Base-by-base conservation (phyloP, 805 yeast species). In the Scheffersomyces stipitis region DNA sequence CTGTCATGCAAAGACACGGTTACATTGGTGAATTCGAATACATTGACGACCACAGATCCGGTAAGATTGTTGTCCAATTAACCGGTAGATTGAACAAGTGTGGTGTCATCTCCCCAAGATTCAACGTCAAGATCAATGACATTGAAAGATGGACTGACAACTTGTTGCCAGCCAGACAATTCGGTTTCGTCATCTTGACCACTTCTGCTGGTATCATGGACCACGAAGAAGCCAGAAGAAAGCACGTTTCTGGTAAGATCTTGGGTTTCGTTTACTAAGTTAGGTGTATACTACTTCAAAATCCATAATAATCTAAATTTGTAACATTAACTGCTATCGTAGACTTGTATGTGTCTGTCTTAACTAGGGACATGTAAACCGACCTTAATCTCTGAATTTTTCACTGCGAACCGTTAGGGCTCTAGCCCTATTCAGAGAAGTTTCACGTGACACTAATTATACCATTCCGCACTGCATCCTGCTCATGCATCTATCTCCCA, bases 211-310 rank as follows among this genome's bases (percentile, higher is more conserved):
- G 98, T 79, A 90, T 90, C 65, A 89, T 90, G 96, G 97, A 91
- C 83, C 98, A 90, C 81, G 97, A 91, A 81, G 97, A 90, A 80
- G 98, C 98, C 66, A 87, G 96, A 84, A 86, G 97, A 83, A 91
- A 90, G 86, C 97, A 90, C 80, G 97, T 90, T 61, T 88, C 96
- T 60, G 98, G 98, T 75, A 90, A 90, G 83, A 86, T 90, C 75
- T 85, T 90, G 69, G 98, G 97, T 70, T 90, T 87, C 80, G 96
- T 90, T 55, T 90, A 90, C 86, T 90, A 86, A 65, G 54, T 40
- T 31, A 28, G 9, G 7, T 20, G 24, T 20, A 20, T 10, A 20
- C 24, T 20, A 20, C 10, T 20, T 20, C 24, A 20, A 7, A 20
- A 7, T 7, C 7, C 24, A 20, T 20, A 20, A 20, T 20, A 20